Base-by-base conservation (phyloP, 2,329 filamentous ascomycete genomes). In the Nannizziopsis barbatae region DNA sequence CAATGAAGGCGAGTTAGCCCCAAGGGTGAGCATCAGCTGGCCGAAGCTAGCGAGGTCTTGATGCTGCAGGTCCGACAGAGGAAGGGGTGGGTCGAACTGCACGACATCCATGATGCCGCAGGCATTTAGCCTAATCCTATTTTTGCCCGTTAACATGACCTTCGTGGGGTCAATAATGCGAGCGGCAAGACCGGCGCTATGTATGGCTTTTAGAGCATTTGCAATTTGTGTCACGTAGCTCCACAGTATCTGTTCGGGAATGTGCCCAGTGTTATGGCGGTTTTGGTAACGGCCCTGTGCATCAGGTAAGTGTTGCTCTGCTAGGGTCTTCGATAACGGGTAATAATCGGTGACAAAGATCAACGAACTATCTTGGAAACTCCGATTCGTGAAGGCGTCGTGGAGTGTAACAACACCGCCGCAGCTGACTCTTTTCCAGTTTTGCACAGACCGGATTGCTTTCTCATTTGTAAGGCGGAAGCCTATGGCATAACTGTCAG, bases 331-430 rank as follows among this genome's bases (percentile, higher is more conserved):
- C 2, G 90, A 86, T 15, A 92, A 74, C 1, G 92, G 90, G 60
- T 92, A 86, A 61, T 95, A 98, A 63, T 94, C 87, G 53, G 87
- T 92, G 18, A 94, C 88, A 59, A 98, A 84, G 42, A 98, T 84
- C 47, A 98, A 75, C 2, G 92, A 96, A 66, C 86, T 94, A 64
- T 96, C 92, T 48, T 87, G 86, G 65, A 98, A 98, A 20, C 84
- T 86, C 52, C 88, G 76, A 10, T 87, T 93, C 0, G 92, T 98
- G 60, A 98, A 98, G 0, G 86, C 87, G 65, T 95, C 88, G 59
- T 94, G 82, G 7, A 94, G 79, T 0, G 83, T 84, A 27, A 96
- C 90, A 15, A 96, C 79, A 55, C 80, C 86, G 49, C 81, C 84
- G 59, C 83, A 90, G 60, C 79, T 77, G 42, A 98, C 78, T 50